Conservation (phyloP, 1,139 yeast genomes). For the Yarrowia galli region DNA sequence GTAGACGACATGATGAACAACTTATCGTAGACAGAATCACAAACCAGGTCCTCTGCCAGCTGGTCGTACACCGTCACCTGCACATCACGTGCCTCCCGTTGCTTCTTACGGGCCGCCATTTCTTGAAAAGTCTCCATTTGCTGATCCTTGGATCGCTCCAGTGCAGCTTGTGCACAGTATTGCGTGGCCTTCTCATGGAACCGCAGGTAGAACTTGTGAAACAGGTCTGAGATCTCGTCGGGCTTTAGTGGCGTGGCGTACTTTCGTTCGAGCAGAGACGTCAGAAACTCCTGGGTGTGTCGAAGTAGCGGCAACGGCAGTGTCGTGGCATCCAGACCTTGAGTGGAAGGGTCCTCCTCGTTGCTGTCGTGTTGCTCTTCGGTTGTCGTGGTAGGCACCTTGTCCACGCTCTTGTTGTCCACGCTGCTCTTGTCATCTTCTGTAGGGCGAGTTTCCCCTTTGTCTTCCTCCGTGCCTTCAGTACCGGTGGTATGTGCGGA, state of each 20-base stretch:
- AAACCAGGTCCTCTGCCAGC: constrained; percentile 35
- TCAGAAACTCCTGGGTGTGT: constrained; percentile 34
- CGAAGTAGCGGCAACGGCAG: constrained; percentile 11
- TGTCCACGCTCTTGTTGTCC: too few species aligned
- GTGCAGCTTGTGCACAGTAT: constrained; percentile 23
- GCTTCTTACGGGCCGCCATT: constrained; percentile 28
- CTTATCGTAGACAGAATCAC: constrained; percentile 36
- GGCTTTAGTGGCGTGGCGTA: constrained; percentile 62
- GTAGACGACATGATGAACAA: constrained; percentile 33
- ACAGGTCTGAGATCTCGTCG: constrained; percentile 59
- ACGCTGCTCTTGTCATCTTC: constrained; percentile 21
- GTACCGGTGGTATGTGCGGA: constrained; percentile 33
- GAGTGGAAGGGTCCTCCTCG: constrained; percentile 8
- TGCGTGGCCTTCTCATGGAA: constrained; percentile 46
- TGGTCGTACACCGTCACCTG: constrained; percentile 26
- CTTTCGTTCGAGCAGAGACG: constrained; percentile 55
- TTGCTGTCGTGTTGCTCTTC: background rate
- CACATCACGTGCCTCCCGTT: constrained; percentile 4
- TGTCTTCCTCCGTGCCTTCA: constrained; percentile 22
- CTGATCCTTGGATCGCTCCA: constrained; percentile 46
- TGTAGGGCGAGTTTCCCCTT: background rate
- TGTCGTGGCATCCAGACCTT: constrained; percentile 9
- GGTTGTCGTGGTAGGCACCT: background rate
- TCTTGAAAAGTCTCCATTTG: constrained; percentile 42
- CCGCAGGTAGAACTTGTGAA: constrained; percentile 60